Percentiles rank a stretch among this genome's conserved stretches.
These are phyloP conservation scores for Suaeda aralocaspica DNA, from an alignment of 148 eudicot species.

Conservation along the genomic window DNA sequence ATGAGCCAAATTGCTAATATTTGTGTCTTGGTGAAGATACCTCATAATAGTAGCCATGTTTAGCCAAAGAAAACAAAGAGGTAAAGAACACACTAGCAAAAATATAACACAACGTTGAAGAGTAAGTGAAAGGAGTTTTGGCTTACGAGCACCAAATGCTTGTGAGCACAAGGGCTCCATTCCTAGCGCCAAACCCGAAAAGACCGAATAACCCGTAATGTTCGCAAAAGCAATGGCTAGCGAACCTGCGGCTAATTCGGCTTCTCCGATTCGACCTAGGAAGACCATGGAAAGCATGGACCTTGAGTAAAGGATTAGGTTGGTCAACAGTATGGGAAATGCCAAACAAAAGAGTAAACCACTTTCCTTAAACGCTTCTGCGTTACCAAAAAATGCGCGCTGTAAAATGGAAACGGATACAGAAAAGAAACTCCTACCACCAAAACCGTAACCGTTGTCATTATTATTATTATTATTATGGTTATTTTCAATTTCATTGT, in stretches of 20 bases:
- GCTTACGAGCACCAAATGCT: slow-evolving; percentile 64
- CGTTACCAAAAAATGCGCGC: neutral
- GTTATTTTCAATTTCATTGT: neutral
- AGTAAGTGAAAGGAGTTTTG: slow-evolving; percentile 55
- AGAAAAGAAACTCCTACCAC: neutral
- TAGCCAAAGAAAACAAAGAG: slow-evolving; percentile 54
- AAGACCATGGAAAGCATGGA: slow-evolving; percentile 66
- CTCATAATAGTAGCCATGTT: slow-evolving; percentile 36
- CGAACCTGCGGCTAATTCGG: slow-evolving; percentile 66
- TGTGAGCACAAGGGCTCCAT: slow-evolving; percentile 85
- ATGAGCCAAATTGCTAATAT: slow-evolving; percentile 43
- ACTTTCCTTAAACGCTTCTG: slow-evolving; percentile 32
- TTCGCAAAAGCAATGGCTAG: slow-evolving; percentile 81
- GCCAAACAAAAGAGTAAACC: slow-evolving; percentile 39
- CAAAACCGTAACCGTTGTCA: too few relatives aligned
- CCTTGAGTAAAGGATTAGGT: slow-evolving; percentile 55
- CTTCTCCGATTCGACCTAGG: slow-evolving; percentile 60
- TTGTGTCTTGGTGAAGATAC: slow-evolving; percentile 42
- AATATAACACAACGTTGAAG: slow-evolving; percentile 62
- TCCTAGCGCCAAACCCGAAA: slow-evolving; percentile 66
- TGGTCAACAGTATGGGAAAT: slow-evolving; percentile 57
- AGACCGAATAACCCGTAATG: slow-evolving; percentile 75
- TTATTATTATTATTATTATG: neutral
- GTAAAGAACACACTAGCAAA: slow-evolving; percentile 39
- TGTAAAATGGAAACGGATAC: neutral